These are phyloP conservation scores for Dendrobium nobile DNA, from an alignment of 106 monocot species.

Conservation along the genomic window DNA sequence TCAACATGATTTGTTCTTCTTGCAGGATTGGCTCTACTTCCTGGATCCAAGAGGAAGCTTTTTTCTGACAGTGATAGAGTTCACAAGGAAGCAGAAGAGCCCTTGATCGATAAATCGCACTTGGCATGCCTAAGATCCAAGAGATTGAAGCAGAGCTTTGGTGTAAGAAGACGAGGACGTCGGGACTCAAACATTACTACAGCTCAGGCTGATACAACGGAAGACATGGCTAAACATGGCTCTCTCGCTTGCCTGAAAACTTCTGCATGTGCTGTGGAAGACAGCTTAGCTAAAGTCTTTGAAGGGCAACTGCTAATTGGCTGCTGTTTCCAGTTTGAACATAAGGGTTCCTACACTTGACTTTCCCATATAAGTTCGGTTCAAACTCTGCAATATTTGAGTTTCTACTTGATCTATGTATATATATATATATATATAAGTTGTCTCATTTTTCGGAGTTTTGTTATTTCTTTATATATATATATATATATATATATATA, in stretches of 20 bases:
- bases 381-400: too few species aligned
- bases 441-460: too few species aligned
- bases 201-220: constrained; percentile 5
- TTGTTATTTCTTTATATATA: too few species aligned
- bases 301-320: constrained; percentile 39
- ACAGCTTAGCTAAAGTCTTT: constrained; percentile 38
- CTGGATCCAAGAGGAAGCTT: constrained; percentile 64
- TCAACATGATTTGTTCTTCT: background rate
- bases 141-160: constrained; percentile 16
- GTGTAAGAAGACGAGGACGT: background rate
- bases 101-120: background rate
- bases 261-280: constrained; percentile 33
- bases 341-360: constrained; percentile 8
- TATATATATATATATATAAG: too few species aligned
- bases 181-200: background rate
- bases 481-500: too few species aligned
- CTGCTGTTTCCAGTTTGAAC: constrained; percentile 34
- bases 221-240: constrained; percentile 14
- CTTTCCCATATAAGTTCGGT: too few species aligned
- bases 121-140: constrained; percentile 16
- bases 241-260: constrained; percentile 25
- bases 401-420: too few species aligned
- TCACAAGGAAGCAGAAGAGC: background rate
- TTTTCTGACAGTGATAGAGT: constrained; percentile 2
- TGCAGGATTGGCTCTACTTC: constrained; percentile 52